Evolutionary conservation across 768 basidiomycete species (phyloP).

Genomic region (Gelatoporia subvermispora): DNA sequence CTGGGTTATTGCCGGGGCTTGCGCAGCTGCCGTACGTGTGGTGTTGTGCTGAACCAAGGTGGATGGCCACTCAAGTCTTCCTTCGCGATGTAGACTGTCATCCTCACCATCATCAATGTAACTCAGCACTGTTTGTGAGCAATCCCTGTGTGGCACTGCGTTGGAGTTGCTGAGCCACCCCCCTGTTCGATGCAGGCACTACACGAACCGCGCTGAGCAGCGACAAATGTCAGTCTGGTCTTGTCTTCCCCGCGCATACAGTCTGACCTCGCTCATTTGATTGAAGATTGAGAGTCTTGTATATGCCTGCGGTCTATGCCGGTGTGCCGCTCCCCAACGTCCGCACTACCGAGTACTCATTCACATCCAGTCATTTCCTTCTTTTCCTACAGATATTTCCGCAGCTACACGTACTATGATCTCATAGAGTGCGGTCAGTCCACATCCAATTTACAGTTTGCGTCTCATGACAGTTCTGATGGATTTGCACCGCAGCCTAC

Average conservation of each 20-base stretch:
- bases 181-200: slow-evolving; percentile 45
- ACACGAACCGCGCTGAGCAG: slow-evolving; percentile 66
- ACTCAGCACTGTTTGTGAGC: slow-evolving; percentile 60
- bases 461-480: neutral
- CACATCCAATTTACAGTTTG: neutral
- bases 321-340: no score
- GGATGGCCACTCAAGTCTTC: neutral
- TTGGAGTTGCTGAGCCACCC: neutral
- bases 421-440: slow-evolving; percentile 45
- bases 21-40: slow-evolving; percentile 47
- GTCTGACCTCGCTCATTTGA: neutral
- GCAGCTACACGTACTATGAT: slow-evolving; percentile 64
- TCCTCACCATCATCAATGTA: slow-evolving; percentile 55
- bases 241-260: neutral
- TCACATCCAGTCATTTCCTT: slow-evolving; percentile 58
- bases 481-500: slow-evolving; percentile 43
- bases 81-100: slow-evolving; percentile 42
- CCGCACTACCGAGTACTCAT: no score
- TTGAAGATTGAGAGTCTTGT: slow-evolving; percentile 67
- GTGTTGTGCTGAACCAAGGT: neutral
- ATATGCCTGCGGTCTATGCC: slow-evolving; percentile 81
- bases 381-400: slow-evolving; percentile 80
- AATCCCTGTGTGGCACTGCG: neutral
- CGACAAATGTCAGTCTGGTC: slow-evolving; percentile 58
- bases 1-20: slow-evolving; percentile 67